Evolutionary conservation across 345 rosid species (phyloP).

Genomic region (Lagerstroemia speciosa): DNA sequence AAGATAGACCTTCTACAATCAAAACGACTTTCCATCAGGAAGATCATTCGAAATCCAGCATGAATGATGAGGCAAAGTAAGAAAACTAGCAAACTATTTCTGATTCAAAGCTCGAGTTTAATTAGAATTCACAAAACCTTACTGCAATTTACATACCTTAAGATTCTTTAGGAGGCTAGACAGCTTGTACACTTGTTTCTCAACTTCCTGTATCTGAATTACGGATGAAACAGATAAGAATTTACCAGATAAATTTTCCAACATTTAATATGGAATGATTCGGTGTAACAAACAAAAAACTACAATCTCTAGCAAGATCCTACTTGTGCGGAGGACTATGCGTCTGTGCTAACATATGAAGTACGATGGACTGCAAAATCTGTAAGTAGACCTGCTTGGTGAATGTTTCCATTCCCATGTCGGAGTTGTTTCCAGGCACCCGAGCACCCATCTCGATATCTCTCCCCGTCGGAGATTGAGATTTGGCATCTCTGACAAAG

Average conservation of each 20-base stretch:
- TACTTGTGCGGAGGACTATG: background rate
- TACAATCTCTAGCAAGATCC: background rate
- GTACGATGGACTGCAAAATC: background rate
- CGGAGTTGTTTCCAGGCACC: slow-evolving; percentile 32
- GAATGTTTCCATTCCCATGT: slow-evolving; percentile 60
- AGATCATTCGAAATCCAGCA: background rate
- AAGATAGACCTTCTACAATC: background rate
- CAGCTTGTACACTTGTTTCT: slow-evolving; percentile 48
- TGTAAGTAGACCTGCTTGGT: slow-evolving; percentile 40
- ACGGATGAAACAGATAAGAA: background rate
- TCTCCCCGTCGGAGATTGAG: slow-evolving; percentile 19
- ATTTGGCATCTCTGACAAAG: slow-evolving; percentile 28
- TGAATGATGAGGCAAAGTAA: background rate
- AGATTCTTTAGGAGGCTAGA: slow-evolving; percentile 42
- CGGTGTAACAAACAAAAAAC: slow-evolving; percentile 1
- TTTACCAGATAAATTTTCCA: background rate
- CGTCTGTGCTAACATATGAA: background rate
- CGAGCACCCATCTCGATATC: slow-evolving; percentile 60
- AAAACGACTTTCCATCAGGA: background rate
- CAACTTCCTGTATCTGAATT: slow-evolving; percentile 51
- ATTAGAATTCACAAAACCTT: background rate
- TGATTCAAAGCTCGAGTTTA: background rate
- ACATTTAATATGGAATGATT: background rate
- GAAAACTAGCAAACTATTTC: background rate
- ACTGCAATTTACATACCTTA: slow-evolving; percentile 32